Percentiles rank a stretch among this genome's conserved stretches.
Conservation (phyloP, 2,329 filamentous ascomycete species). For the Pseudocercospora crystallina region DNA sequence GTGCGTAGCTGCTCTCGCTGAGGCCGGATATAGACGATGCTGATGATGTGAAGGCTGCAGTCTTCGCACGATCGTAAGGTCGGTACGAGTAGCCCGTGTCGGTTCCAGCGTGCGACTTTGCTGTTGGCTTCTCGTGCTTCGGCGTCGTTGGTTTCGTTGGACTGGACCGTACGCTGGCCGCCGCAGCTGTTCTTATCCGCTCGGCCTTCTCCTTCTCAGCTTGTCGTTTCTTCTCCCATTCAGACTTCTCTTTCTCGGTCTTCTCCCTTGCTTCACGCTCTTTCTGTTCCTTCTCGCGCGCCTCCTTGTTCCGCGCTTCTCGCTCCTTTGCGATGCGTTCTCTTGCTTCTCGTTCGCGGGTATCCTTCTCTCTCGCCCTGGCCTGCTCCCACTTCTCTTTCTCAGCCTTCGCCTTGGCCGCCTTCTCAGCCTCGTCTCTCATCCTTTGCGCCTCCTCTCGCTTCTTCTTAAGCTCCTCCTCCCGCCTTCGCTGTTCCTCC, state of each 20-base stretch:
- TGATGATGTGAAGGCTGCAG: slow-evolving; percentile 51
- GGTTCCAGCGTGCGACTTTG: slow-evolving; percentile 59
- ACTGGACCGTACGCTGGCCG: slow-evolving; percentile 32
- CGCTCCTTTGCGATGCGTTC: slow-evolving; percentile 45
- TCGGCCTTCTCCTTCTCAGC: slow-evolving; percentile 18
- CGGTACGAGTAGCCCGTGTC: slow-evolving; percentile 55
- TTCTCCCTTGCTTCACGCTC: slow-evolving; percentile 38
- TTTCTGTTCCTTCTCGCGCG: slow-evolving; percentile 41
- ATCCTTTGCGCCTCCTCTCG: slow-evolving; percentile 58
- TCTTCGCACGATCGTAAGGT: slow-evolving; percentile 32
- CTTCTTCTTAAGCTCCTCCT: slow-evolving; percentile 59
- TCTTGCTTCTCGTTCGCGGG: slow-evolving; percentile 49
- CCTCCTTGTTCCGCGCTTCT: slow-evolving; percentile 38
- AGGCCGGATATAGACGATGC: slow-evolving; percentile 51
- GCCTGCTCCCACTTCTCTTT: slow-evolving; percentile 54
- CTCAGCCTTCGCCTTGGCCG: slow-evolving; percentile 47
- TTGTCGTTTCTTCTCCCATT: slow-evolving; percentile 37
- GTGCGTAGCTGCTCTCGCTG: slow-evolving; percentile 83
- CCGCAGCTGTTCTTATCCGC: slow-evolving; percentile 27
- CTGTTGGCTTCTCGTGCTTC: slow-evolving; percentile 50
- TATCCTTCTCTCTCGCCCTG: slow-evolving; percentile 49
- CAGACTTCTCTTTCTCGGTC: slow-evolving; percentile 43
- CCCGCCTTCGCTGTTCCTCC: slow-evolving; percentile 60
- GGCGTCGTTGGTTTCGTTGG: slow-evolving; percentile 22
- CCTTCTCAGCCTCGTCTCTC: slow-evolving; percentile 50